phyloP scores from a whole-genome alignment of 345 rosid genomes.

The Camelina sativa region DNA sequence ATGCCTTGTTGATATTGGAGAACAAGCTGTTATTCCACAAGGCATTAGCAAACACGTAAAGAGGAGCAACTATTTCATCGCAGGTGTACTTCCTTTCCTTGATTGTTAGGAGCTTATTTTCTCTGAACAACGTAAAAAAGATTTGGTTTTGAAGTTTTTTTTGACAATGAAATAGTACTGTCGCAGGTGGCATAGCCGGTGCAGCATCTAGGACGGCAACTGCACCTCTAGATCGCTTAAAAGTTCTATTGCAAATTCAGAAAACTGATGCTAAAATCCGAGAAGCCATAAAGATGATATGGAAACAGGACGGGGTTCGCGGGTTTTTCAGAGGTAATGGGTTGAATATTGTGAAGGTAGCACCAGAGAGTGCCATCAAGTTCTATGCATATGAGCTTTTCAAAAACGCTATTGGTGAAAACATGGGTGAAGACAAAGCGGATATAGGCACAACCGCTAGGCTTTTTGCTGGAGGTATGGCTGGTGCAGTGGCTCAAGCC shows the following conservation, averaged over 20 bases:
- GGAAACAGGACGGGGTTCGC: slow-evolving; percentile 61
- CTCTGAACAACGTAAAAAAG: not conserved
- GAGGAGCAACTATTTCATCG: slow-evolving; percentile 77
- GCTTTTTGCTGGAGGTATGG: slow-evolving; percentile 83
- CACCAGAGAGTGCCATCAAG: slow-evolving; percentile 91
- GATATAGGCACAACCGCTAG: slow-evolving; percentile 69
- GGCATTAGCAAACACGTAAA: slow-evolving; percentile 83
- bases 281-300: slow-evolving; percentile 71
- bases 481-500: slow-evolving; percentile 94
- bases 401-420: slow-evolving; percentile 60
- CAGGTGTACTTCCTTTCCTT: slow-evolving; percentile 39
- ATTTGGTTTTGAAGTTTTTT: slow-evolving; percentile 6
- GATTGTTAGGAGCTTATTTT: not conserved
- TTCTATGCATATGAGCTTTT: slow-evolving; percentile 80
- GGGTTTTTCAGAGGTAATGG: slow-evolving; percentile 88
- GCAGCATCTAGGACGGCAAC: slow-evolving; percentile 89
- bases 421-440: slow-evolving; percentile 55
- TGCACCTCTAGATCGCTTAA: slow-evolving; percentile 89
- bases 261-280: slow-evolving; percentile 61
- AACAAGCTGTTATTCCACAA: slow-evolving; percentile 82
- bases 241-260: slow-evolving; percentile 85
- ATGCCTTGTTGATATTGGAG: slow-evolving; percentile 88
- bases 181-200: slow-evolving; percentile 79
- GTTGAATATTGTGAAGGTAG: slow-evolving; percentile 83
- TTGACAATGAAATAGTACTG: slow-evolving; percentile 4